Evolutionary conservation across 2,329 filamentous ascomycete genomes (phyloP), one percentile per base, ranked within the genome.

Genomic region (Sarocladium strictum): DNA sequence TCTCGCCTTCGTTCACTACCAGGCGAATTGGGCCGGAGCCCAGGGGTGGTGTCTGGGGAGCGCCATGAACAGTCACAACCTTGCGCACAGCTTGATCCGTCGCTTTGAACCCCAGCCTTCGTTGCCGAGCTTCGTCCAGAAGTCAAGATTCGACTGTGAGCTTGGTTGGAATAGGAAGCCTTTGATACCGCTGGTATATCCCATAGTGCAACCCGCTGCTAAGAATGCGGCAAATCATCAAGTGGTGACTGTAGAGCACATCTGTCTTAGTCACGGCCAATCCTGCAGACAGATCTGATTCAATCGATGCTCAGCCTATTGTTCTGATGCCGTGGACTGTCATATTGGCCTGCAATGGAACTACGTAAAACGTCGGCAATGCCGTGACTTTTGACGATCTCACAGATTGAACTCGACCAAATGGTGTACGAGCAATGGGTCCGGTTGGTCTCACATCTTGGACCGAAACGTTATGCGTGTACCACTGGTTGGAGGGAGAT

Each of bases 131-230:
- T 29, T 14, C 15, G 45, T 33, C 65, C 63, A 68, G 1, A 60
- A 60, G 38, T 66, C 63, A 21, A 67, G 55, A 26, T 58, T 60
- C 17, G 56, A 54, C 41, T 54, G 49, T 7, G 54, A 52, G 6
- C 54, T 59, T 6, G 59, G 50, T 3, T 57, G 58, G 29, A 66
- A 66, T 37, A 59, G 55, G 14, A 60, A 58, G 38, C 59, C 59
- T 45, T 68, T 68, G 51, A 68, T 54, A 2, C 61, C 64, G 43
- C 64, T 65, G 1, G 61, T 65, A n/a, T 64, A 64, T 5, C 65
- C 65, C 1, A 64, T 58, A 3, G 59, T 29, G 9, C 56, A 55
- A 17, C 61, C 63, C 27, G 64, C 61, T 10, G 60, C n/a, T 14
- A 45, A 15, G 40, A 45, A 45, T 23, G 40, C 12, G 29, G 29